These are phyloP conservation scores for Suillus bovinus DNA, from an alignment of 768 basidiomycete genomes.

Conservation along the genomic window DNA sequence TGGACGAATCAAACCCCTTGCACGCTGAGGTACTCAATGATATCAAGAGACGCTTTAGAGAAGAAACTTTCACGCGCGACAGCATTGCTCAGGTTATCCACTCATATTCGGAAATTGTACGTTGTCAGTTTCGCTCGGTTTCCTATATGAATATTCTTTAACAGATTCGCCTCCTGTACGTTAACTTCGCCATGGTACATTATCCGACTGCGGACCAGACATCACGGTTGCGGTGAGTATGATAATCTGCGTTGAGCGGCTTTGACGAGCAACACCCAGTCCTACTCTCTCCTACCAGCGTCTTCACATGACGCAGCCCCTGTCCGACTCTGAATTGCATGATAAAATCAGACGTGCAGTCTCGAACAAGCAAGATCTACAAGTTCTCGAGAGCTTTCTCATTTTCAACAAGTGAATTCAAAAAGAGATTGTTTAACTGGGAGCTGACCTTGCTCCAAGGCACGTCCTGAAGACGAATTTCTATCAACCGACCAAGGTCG, in stretches of 20 bases:
- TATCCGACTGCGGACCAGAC: conserved; percentile 68
- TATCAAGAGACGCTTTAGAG: conserved; percentile 95
- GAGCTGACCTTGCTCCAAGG: conserved; percentile 36
- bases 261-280: conserved; percentile 38
- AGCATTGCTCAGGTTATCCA: conserved; percentile 88
- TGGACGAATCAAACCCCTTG: conserved; percentile 85
- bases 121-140: conserved; percentile 24
- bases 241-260: not conserved
- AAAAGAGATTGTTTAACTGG: not conserved
- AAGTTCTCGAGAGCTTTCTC: conserved; percentile 91
- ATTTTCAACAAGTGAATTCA: conserved; percentile 85
- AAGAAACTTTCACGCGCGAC: conserved; percentile 97
- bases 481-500: conserved; percentile 97
- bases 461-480: conserved; percentile 97
- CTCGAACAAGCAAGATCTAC: conserved; percentile 87
- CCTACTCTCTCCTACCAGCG: conserved; percentile 97
- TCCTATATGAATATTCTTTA: not conserved
- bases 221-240: conserved; percentile 61
- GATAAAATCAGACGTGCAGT: conserved; percentile 85
- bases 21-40: conserved; percentile 94
- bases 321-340: conserved; percentile 81
- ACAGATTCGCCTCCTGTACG: conserved; percentile 90
- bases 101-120: conserved; percentile 81
- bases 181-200: conserved; percentile 96
- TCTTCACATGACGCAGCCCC: conserved; percentile 79